A percentile compares a stretch with the other conserved stretches of the same genome.
phyloP scores from a whole-genome alignment of 2,329 filamentous ascomycete species.

The Paecilomyces variotii region DNA sequence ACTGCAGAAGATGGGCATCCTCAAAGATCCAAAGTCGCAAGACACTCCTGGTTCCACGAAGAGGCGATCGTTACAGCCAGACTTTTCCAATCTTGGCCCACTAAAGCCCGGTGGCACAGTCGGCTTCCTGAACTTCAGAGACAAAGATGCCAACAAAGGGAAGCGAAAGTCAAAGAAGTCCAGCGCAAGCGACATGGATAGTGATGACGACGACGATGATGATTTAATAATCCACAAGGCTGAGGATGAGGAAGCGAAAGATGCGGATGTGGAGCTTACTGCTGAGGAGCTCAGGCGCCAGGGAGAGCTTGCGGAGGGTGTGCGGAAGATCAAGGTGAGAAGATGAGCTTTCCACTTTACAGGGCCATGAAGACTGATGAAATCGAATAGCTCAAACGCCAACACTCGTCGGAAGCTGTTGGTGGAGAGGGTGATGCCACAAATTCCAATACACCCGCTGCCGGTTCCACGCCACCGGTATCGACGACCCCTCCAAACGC shows the following conservation, averaged over 20 bases:
- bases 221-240: slow-evolving; percentile 55
- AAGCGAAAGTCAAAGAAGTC: slow-evolving; percentile 55
- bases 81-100: slow-evolving; percentile 77
- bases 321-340: slow-evolving; percentile 58
- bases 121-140: slow-evolving; percentile 82
- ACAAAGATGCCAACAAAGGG: slow-evolving; percentile 50
- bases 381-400: slow-evolving; percentile 51
- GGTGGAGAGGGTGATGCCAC: slow-evolving; percentile 28
- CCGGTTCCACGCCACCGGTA: slow-evolving; percentile 29
- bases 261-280: slow-evolving; percentile 43
- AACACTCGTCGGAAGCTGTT: slow-evolving; percentile 54
- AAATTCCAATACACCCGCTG: slow-evolving; percentile 31
- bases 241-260: slow-evolving; percentile 49
- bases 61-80: slow-evolving; percentile 71
- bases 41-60: slow-evolving; percentile 57
- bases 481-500: slow-evolving; percentile 27
- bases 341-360: not conserved
- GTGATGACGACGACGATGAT: slow-evolving; percentile 67
- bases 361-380: not conserved
- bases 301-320: slow-evolving; percentile 55
- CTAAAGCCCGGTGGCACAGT: slow-evolving; percentile 81
- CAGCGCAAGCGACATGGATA: slow-evolving; percentile 62
- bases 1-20: slow-evolving; percentile 91
- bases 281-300: slow-evolving; percentile 54
- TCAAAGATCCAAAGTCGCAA: slow-evolving; percentile 58